Base-by-base conservation (phyloP, 2,329 filamentous ascomycete species). In the Ceratocystiopsis minuta region DNA sequence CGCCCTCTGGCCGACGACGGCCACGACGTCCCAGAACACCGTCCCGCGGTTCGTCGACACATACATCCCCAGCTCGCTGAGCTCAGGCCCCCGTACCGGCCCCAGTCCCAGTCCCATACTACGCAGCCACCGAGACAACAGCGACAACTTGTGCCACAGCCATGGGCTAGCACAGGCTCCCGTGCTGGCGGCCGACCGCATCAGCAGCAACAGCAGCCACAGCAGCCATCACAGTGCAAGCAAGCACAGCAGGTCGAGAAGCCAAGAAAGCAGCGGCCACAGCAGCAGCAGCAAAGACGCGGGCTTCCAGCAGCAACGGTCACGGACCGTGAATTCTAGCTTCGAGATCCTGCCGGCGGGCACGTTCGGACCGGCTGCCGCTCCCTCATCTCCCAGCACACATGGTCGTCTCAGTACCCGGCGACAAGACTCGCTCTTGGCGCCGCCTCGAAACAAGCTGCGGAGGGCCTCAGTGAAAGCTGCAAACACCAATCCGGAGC, bases 271-370 rank as follows among this genome's bases (percentile, higher is more conserved):
- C 36, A 16, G 16, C n/a, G n/a, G n/a, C n/a, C n/a, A n/a, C 16
- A 18, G 34, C 28, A 20, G 20, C 37, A 34, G 12, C 34, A 16
- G 7, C 20, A 14, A 9, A 14, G 16, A 32, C 24, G 16, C 20
- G 15, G n/a, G 32, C 41, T 1, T 34, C 16, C 24, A 11, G 18
- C 7, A 32, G 16, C 31, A 20, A 38, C 18, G 34, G 4, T 16
- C 6, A 40, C 31, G 13, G 13, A 10, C 16, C 39, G 56, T 61
- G 18, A 62, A 63, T 47, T 50, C 55, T 6, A 57, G 55, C 0
- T 62, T 63, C 35, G 58, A 62, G 44, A 49, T 64, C 11, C 46
- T 62, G 11, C 59, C 60, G 13, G 60, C 58, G 7, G 61, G 61
- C 12, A 62, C 60, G 41, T 60, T 56, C 42, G 52, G 48, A 33